Evolutionary conservation across 2,329 filamentous ascomycete genomes (phyloP), one percentile per base, ranked within the genome.

Genomic region (Paecilomyces sp.): DNA sequence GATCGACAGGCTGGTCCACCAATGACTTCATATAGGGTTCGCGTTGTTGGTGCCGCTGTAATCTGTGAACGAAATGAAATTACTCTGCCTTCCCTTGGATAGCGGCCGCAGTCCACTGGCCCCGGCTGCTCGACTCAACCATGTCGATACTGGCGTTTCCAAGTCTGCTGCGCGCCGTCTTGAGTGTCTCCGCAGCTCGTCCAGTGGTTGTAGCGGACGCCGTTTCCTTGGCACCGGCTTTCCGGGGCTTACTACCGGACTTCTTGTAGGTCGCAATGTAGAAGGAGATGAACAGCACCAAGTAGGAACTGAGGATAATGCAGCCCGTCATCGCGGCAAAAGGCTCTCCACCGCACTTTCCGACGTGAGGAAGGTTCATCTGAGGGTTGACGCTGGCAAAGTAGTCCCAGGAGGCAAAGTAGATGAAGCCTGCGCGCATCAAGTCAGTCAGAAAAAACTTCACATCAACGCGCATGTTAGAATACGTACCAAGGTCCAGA

Each of bases 371-470:
- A 74, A 95, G 79, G 80, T 83, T 86, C 54, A 81, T 82, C 79
- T 87, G 93, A 31, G 57, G 59, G 84, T 95, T 95, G 68, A 88
- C 90, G 66, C 88, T 91, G 68, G 88, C 88, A 82, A 96, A 95
- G 83, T 95, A 96, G 66, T 91, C 95, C 83, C 91, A 96, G 22
- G 91, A 92, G 56, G 91, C 91, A 72, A 94, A 96, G 85, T 96
- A 96, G 74, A 96, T 90, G 76, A 96, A 96, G 68, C 89, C 89
- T 92, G 63, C 8, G 4, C 4, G 31, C 31, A 33, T 28, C 6
- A 9, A 47, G 41, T 47, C 18, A 47, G 41, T 47, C 2, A 18
- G 41, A n/a, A 18, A 47, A n/a, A 8, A 22, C 15, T 22, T 22
- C n/a, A 22, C 5, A 25, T n/a, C 64, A 58, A 63, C 58, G 28